A percentile compares a stretch with the other conserved stretches of the same genome.
Conservation (phyloP, 257 asterid species). For the Thymus quinquecostatus region DNA sequence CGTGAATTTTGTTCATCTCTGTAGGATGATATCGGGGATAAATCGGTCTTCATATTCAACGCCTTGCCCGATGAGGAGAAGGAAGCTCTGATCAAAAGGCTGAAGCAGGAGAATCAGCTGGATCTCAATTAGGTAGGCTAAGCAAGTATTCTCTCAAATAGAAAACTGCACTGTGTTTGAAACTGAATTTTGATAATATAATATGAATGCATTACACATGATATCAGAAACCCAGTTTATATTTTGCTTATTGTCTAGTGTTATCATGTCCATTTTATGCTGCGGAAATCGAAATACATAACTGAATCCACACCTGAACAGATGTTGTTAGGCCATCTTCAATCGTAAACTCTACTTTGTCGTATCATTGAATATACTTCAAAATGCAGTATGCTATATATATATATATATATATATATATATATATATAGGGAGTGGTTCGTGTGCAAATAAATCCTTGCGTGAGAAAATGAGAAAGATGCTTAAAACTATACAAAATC, state of each 20-base stretch:
- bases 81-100: constrained; percentile 51
- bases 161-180: constrained; percentile 23
- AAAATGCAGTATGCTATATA: no score
- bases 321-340: no score
- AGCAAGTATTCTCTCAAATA: constrained; percentile 10
- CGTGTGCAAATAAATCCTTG: no score
- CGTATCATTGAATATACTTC: no score
- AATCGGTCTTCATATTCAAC: constrained; percentile 86
- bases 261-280: background rate
- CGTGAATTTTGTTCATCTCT: background rate
- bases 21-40: constrained; percentile 96
- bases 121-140: constrained; percentile 39
- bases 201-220: constrained; percentile 3
- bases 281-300: background rate
- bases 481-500: no score
- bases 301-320: no score
- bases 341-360: no score
- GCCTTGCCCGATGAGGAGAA: constrained; percentile 68
- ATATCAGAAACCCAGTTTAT: constrained; percentile 1
- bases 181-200: constrained; percentile 5
- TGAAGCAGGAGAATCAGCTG: constrained; percentile 48
- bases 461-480: no score
- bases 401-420: no score
- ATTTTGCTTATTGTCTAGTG: background rate
- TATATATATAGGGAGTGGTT: no score